Evolutionary conservation across 2,329 filamentous ascomycete species (phyloP).

Genomic region (Rhynchosporium agropyri): DNA sequence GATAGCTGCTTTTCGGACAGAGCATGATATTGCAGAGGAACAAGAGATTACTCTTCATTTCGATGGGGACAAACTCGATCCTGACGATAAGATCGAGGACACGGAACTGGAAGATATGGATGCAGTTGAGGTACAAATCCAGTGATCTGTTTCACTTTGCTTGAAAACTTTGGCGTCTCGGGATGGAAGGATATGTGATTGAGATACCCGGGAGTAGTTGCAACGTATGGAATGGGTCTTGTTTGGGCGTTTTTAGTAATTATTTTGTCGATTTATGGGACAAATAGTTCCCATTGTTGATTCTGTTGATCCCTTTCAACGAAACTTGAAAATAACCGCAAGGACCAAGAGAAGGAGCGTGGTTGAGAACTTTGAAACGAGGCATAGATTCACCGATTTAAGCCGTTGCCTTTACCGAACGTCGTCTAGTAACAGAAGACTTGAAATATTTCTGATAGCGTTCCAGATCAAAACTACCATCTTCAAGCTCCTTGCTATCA

Average conservation of each 20-base stretch:
- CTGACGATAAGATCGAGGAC: conserved; percentile 61
- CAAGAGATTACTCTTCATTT: conserved; percentile 66
- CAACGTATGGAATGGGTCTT: not conserved
- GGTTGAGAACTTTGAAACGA: too few species aligned
- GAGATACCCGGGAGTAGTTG: conserved; percentile 31
- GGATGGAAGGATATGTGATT: not conserved
- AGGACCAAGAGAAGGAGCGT: too few species aligned
- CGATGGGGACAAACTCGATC: conserved; percentile 73
- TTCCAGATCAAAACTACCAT: not conserved
- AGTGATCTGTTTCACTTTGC: conserved; percentile 23
- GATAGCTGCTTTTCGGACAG: conserved; percentile 60
- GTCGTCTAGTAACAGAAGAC: not conserved
- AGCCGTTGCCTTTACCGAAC: too few species aligned
- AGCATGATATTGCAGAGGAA: conserved; percentile 53
- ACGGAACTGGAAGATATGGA: conserved; percentile 77
- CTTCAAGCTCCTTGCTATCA: not conserved
- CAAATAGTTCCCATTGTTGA: not conserved
- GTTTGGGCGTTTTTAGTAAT: conserved; percentile 1
- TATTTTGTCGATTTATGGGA: not conserved
- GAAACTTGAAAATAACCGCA: too few species aligned
- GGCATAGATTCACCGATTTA: too few species aligned
- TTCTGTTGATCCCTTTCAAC: too few species aligned
- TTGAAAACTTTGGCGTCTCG: conserved; percentile 25
- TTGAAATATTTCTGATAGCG: conserved; percentile 4
- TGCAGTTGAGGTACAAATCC: conserved; percentile 65